A percentile compares a stretch with the other conserved stretches of the same genome.
Evolutionary conservation across 768 basidiomycete species (phyloP).

Genomic region (Pulveroboletus sp.): DNA sequence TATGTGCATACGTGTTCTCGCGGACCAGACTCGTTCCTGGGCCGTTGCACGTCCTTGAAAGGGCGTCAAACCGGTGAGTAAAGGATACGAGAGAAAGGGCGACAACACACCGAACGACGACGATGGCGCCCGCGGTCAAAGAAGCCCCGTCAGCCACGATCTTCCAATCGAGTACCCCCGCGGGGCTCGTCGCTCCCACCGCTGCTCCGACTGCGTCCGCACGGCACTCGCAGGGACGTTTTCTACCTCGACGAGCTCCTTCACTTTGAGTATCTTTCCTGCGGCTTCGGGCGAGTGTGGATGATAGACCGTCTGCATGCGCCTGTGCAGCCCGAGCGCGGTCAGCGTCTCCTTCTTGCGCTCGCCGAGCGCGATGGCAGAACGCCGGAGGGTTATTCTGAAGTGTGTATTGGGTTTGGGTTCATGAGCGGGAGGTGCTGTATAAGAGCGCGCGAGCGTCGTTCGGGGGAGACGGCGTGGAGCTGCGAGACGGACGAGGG

Average conservation of each 20-base stretch:
- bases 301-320: constrained; percentile 83
- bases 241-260: constrained; percentile 85
- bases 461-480: constrained; percentile 9
- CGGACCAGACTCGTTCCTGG: no score
- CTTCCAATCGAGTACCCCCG: constrained; percentile 61
- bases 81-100: background rate
- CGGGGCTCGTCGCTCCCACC: constrained; percentile 57
- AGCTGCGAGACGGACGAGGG: constrained; percentile 3
- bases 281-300: constrained; percentile 67
- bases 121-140: constrained; percentile 1
- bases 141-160: constrained; percentile 27
- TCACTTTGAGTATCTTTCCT: constrained; percentile 82
- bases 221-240: constrained; percentile 72
- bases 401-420: constrained; percentile 58
- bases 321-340: constrained; percentile 78
- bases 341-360: constrained; percentile 67
- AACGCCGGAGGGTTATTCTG: constrained; percentile 85
- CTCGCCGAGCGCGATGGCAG: constrained; percentile 76
- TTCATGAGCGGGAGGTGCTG: background rate
- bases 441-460: constrained; percentile 8
- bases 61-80: background rate
- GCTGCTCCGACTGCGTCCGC: constrained; percentile 64
- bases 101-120: constrained; percentile 4
- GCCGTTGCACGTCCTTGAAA: background rate
- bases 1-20: background rate